Conservation (phyloP, 345 rosid genomes). For the Eucalyptus cloeziana region DNA sequence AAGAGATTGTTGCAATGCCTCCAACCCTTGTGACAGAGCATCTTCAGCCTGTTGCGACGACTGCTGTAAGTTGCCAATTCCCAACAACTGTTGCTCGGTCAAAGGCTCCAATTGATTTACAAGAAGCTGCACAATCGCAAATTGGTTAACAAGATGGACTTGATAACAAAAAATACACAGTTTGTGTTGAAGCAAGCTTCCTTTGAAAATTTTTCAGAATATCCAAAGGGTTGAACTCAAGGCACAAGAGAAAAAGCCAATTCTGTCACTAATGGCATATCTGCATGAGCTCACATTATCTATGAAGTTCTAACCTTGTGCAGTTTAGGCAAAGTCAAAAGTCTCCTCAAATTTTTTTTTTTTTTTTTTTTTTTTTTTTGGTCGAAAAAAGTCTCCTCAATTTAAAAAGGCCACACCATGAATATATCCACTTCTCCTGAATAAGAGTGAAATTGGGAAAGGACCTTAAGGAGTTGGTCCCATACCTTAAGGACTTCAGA, state of each 20-base stretch:
- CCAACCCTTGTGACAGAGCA: constrained; percentile 95
- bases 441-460: background rate
- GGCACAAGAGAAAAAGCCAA: background rate
- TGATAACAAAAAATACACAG: background rate
- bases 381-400: background rate
- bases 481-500: constrained; percentile 84
- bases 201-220: background rate
- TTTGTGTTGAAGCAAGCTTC: background rate
- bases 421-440: background rate
- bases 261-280: background rate
- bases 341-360: background rate
- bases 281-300: background rate
- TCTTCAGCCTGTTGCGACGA: constrained; percentile 92
- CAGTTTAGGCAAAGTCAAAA: background rate
- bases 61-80: constrained; percentile 68
- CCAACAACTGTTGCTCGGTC: constrained; percentile 68
- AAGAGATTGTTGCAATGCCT: constrained; percentile 76
- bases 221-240: background rate
- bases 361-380: too few species aligned
- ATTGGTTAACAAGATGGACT: background rate
- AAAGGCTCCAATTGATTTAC: constrained; percentile 82
- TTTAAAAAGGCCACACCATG: background rate
- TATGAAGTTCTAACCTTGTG: background rate
- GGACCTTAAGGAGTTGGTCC: background rate
- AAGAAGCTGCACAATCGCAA: constrained; percentile 39